Base-by-base conservation (phyloP, 2,329 filamentous ascomycete species). In the Simplicillium sp. region DNA sequence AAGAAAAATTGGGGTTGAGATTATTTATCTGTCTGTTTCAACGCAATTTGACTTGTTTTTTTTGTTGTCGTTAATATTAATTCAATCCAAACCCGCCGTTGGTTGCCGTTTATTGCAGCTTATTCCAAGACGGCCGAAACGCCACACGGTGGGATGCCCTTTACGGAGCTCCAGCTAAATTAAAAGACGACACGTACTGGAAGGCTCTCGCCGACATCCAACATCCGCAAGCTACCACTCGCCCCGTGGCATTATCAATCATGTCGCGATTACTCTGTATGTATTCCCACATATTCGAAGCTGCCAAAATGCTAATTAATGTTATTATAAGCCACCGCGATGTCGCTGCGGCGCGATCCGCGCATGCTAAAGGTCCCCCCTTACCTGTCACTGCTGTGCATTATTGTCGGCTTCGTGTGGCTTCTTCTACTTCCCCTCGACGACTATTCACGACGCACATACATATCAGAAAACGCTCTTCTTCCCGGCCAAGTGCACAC, bases 401-500 rank as follows among this genome's bases (percentile, higher is more conserved):
- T 97, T 52, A 54, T 90, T 37, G 75, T 95, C 53, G 92, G 92
- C 40, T 76, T 96, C 42, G 76, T 79, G 51, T 98, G 90, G 87
- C 79, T 98, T 12, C 77, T 96, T 16, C 72, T 97, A 28, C 77
- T 98, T 2, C 92, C 92, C 3, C 73, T 97, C 40, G 77, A 97
- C 61, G 77, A 89, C 50, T 95, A 97, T 67, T 95, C 88, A 38
- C 80, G 92, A 49, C 75, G 77, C 45, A 98, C 90, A 1, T 98
- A 98, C 62, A 92, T 98, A 43, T 97, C 90, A 34, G 92, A 98
- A 62, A 98, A 98, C 60, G 92, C 92, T 11, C 78, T 98, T 29
- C 70, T 98, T 12, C 92, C 92, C 0, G 92, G 89, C 2, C 92
- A 98, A 62, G 92, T 97, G 8, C 90, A 97, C 65, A 95, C 92